These are phyloP conservation scores for Xylaria arbuscula DNA, from an alignment of 2,329 filamentous ascomycete genomes.

Conservation along the genomic window DNA sequence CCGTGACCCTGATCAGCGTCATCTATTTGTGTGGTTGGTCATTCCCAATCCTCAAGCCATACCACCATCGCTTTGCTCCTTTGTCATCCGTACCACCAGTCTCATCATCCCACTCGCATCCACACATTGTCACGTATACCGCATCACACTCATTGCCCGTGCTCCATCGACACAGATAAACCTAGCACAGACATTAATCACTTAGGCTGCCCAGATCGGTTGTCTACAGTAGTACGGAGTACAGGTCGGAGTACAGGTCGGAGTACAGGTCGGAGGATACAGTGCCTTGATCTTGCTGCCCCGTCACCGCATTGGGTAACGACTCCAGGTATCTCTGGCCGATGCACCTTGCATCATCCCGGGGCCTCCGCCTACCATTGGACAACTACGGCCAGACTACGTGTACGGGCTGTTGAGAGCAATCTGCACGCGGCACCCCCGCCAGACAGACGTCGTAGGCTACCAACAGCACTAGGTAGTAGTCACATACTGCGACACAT, in stretches of 20 bases:
- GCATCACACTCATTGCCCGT: not conserved
- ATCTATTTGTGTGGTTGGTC: slow-evolving; percentile 12
- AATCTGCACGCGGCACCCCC: not conserved
- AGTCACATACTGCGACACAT: not conserved
- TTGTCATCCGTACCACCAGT: slow-evolving; percentile 1
- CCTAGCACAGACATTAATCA: not conserved
- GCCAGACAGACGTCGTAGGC: not conserved
- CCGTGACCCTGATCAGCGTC: slow-evolving; percentile 29
- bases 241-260: too few species aligned
- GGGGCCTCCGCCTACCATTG: slow-evolving; percentile 8
- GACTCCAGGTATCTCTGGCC: slow-evolving; percentile 5
- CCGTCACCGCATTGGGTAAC: slow-evolving; percentile 29
- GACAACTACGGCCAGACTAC: slow-evolving; percentile 4
- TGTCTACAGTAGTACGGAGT: not conserved
- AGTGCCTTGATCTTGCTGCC: slow-evolving; percentile 7
- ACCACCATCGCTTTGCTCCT: slow-evolving; percentile 4
- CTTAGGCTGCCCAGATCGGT: not conserved
- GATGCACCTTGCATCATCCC: slow-evolving; percentile 16
- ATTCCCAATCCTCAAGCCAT: not conserved
- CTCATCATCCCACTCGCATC: not conserved
- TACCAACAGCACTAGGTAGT: not conserved
- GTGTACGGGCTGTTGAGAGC: not conserved
- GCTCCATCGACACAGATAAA: not conserved
- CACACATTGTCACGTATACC: not conserved
- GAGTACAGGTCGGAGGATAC: too few species aligned